phyloP scores from a whole-genome alignment of 2,329 filamentous ascomycete species.

The Arthrobotrys musiformis region DNA sequence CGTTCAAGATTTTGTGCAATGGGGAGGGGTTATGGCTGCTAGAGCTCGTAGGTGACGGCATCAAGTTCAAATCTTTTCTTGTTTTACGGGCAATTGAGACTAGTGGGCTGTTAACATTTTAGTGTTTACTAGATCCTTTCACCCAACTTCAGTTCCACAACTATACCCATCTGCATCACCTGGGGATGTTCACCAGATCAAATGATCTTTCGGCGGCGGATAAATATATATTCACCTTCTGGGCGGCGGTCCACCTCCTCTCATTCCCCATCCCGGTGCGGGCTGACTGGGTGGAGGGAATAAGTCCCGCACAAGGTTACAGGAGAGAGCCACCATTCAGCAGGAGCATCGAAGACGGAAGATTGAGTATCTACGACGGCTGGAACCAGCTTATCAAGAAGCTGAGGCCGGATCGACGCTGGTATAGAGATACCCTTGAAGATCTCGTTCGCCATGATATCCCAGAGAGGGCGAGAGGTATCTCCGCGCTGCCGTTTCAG shows the following conservation, averaged over 20 bases:
- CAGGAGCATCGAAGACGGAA: too few species aligned
- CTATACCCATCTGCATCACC: background rate
- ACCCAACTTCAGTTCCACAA: background rate
- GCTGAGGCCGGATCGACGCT: too few species aligned
- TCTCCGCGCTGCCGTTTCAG: background rate
- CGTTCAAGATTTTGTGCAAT: background rate
- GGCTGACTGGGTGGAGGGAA: too few species aligned
- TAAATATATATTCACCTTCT: slow-evolving; percentile 26
- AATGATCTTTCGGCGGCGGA: background rate
- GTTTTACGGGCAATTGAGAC: background rate
- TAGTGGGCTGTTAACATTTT: too few species aligned
- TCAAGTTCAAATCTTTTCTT: background rate
- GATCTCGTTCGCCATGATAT: background rate
- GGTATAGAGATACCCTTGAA: background rate
- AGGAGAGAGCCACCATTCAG: too few species aligned
- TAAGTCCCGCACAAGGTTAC: too few species aligned
- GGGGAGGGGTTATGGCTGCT: slow-evolving; percentile 13
- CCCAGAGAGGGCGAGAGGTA: background rate
- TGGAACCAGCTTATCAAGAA: too few species aligned
- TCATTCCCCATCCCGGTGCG: background rate
- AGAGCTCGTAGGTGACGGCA: slow-evolving; percentile 13
- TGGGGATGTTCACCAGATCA: background rate
- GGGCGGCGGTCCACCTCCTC: background rate
- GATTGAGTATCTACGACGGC: too few species aligned
- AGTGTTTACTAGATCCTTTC: background rate